Evolutionary conservation across 352 stramenopile species (phyloP), one percentile per base, ranked within the genome.

Genomic region (Phytophthora sp.): DNA sequence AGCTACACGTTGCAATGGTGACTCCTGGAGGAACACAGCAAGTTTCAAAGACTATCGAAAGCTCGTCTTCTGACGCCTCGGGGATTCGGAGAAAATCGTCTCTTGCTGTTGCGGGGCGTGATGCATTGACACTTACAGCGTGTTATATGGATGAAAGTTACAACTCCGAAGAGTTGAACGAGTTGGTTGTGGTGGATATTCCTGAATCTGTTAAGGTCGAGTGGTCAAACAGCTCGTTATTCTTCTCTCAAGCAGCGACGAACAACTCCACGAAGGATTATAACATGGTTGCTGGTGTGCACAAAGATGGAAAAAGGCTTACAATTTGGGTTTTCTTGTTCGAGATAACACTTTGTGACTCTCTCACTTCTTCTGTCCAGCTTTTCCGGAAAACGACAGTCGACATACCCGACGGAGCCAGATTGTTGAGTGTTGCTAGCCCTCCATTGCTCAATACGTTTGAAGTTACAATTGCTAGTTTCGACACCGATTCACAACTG

Each of bases 261-360:
- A 66, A 62, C 49, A 64, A 20, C 5, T 53, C 30, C n/a, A 65
- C 65, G 1, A 91, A 86, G 30, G 84, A 93, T 64, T 93, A 77
- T 33, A 89, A 66, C 27, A 79, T 88, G 45, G 61, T 88, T 27
- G 18, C 89, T 69, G 84, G 79, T 15, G 23, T 88, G n/a, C 70
- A 77, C 26, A 63, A 64, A 39, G 65, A 55, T 7, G 71, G 76
- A 13, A 62, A 18, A 35, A 71, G 77, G 21, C 29, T 92, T n/a
- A 57, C 76, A 16, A 44, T 89, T 16, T 92, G 84, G 82, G 65
- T 89, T 2, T 90, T 92, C 50, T 76, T 80, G 7, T 74, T 90
- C 18, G 69, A 74, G 1, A 21, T 41, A 15, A 62, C 13, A 49
- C 15, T 36, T 20, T 50, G 35, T 15, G 52, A 58, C 20, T 39